These are phyloP conservation scores for Chlorella sp. DNA, from an alignment of 139 green algal genomes.

Conservation along the genomic window DNA sequence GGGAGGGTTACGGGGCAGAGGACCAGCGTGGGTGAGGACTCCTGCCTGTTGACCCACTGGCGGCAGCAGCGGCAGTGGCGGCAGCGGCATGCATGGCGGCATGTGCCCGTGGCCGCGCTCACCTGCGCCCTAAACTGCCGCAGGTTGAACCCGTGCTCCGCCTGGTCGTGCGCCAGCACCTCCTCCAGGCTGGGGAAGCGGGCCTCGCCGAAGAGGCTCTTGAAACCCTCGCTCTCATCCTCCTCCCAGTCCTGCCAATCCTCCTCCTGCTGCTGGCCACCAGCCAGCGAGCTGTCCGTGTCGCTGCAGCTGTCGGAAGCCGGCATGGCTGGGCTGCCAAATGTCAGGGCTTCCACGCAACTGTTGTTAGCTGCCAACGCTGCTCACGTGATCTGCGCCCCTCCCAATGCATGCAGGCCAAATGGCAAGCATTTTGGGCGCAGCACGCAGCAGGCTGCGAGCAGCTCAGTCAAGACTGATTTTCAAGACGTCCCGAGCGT, in stretches of 20 bases:
- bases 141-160: conserved; percentile 63
- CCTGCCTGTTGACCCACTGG: not conserved
- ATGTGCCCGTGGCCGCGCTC: not conserved
- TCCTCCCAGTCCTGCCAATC: conserved; percentile 64
- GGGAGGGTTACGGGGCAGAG: not conserved
- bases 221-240: conserved; percentile 57
- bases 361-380: not conserved
- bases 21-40: not conserved
- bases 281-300: not conserved
- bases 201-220: conserved; percentile 66
- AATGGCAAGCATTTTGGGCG: not conserved
- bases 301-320: not conserved
- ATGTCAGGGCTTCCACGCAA: no score
- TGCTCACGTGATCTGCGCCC: not conserved
- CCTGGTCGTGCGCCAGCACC: conserved; percentile 69
- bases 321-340: not conserved
- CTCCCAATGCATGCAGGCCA: not conserved
- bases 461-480: no score
- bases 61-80: not conserved
- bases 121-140: conserved; percentile 9
- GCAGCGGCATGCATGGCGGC: not conserved
- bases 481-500: not conserved
- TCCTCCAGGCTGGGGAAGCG: conserved; percentile 62
- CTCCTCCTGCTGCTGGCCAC: conserved; percentile 24
- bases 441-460: no score